Evolutionary conservation across 805 yeast genomes (phyloP).

Genomic region (Wickerhamomyces ciferrii): DNA sequence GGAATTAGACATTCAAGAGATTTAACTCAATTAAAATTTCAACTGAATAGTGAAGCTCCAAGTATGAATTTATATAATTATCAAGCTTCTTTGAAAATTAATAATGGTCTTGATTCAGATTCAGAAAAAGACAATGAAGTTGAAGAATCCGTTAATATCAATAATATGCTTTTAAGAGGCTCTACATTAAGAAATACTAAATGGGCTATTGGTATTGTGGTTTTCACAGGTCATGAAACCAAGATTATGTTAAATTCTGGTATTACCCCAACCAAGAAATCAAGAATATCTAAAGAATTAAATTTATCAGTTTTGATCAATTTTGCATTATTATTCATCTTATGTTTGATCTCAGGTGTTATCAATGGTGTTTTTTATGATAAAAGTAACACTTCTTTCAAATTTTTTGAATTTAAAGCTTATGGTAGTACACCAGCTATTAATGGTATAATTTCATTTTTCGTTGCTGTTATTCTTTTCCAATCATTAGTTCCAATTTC

Average conservation of each 20-base stretch:
- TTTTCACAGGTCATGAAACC: conserved; percentile 74
- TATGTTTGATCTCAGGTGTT: conserved; percentile 66
- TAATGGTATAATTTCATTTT: conserved; percentile 68
- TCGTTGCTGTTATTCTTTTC: conserved; percentile 70
- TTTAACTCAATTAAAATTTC: conserved; percentile 43
- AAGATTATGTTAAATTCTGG: conserved; percentile 81
- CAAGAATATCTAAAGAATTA: conserved; percentile 69
- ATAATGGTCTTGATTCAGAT: conserved; percentile 28
- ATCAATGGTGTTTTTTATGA: conserved; percentile 67
- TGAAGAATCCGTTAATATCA: conserved; percentile 61
- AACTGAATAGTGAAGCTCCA: conserved; percentile 78
- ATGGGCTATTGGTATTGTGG: conserved; percentile 74
- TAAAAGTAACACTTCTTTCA: conserved; percentile 42
- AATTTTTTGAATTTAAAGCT: conserved; percentile 60
- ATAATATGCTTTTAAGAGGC: conserved; percentile 68
- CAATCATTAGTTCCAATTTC: conserved; percentile 83
- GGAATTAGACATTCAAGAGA: conserved; percentile 41
- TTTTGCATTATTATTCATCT: conserved; percentile 52
- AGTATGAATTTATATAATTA: conserved; percentile 70
- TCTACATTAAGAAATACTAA: conserved; percentile 70
- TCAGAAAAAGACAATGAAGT: not conserved
- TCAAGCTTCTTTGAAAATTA: conserved; percentile 59
- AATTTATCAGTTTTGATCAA: conserved; percentile 66
- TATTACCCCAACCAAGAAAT: conserved; percentile 68
- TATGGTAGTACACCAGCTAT: conserved; percentile 58